Base-by-base conservation (phyloP, 2,329 filamentous ascomycete genomes). In the Geosmithia flava region DNA sequence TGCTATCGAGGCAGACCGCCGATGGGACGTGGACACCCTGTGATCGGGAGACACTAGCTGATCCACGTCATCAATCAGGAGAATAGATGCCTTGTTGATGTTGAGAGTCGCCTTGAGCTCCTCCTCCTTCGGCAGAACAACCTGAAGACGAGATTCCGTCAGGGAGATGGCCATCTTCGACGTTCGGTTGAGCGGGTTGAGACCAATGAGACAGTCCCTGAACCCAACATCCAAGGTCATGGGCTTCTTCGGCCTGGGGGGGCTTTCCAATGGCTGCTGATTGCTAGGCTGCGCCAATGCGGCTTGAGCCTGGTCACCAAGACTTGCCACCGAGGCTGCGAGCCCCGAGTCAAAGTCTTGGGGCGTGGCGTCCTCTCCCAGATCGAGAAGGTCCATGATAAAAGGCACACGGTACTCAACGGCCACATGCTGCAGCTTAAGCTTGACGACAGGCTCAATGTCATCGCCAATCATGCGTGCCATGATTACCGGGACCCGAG, bases 381-480 rank as follows among this genome's bases (percentile, higher is more conserved):
- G 71, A 0, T 80, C 83, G 7, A 95, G 74, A 5, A 95, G 64
- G 47, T 88, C 87, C 71, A 95, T 83, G 1, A 96, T 64, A 0
- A 86, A 87, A 0, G 87, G 78, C 3, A 97, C 85, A 16, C 84
- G 83, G 62, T 98, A 98, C 60, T 98, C 94, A n/a, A 88, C 64
- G 50, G 81, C 83, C 4, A 95, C 56, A 52, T 95, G 89, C 63
- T 85, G 86, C 42, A 97, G 68, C 60, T 95, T 94, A 50, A 96
- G 63, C 61, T 94, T 95, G 54, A 96, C 71, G 7, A 87, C 81
- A 0, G 94, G 91, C 53, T 97, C 91, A 67, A 94, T 87, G 60
- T 97, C 91, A 60, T 97, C 90, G 0, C 88, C 88, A 54, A 98
- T 86, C 68, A 95, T 85, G 46, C 93, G 79, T 50, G 86, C 79